Evolutionary conservation across 192 early-diverging fungal genomes (phyloP), one percentile per base, ranked within the genome.

Genomic region (Irineochytrium annulatum): DNA sequence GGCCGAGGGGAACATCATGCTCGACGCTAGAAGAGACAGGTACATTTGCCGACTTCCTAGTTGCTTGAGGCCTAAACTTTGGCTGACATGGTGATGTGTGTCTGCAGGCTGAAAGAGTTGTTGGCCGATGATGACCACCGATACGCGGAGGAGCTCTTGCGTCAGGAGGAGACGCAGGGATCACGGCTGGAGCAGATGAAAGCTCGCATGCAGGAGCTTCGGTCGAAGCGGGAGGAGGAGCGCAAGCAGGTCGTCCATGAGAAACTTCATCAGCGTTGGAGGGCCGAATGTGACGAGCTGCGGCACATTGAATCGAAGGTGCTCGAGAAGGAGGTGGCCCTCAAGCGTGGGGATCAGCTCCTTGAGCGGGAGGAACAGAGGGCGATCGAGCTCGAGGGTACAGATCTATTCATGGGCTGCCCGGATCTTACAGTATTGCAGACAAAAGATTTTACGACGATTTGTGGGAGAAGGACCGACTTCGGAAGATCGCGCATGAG

Each of bases 271-370:
- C 70, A 77, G 48, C 53, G 68, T 35, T 82, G 73, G 74, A 69
- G 79, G 77, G 72, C 73, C 45, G 73, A 79, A 45, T 74, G 76
- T 55, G 74, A 78, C 52, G 79, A 82, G 59, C 62, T 82, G 16
- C 64, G 77, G 14, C 31, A 59, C 13, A 59, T 77, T n/a, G 79
- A 79, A 53, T 67, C 62, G 20, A 64, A 73, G 43, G 57, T 71
- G 26, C 55, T 79, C 17, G 59, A 58, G 35, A 63, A 68, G 29
- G 45, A 71, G 28, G 75, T 82, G 1, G 58, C 74, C 3, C 44
- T 51, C 31, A 74, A 51, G 11, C 62, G 79, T 0, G 77, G 62
- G 0, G 64, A 43, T 14, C 79, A 82, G 52, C 30, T 82, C 19
- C n/a, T 48, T 4, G 79, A 82, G 62, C 65, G 52, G 4, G 62